Conservation (phyloP, 768 basidiomycete species). For the Suillus plorans region DNA sequence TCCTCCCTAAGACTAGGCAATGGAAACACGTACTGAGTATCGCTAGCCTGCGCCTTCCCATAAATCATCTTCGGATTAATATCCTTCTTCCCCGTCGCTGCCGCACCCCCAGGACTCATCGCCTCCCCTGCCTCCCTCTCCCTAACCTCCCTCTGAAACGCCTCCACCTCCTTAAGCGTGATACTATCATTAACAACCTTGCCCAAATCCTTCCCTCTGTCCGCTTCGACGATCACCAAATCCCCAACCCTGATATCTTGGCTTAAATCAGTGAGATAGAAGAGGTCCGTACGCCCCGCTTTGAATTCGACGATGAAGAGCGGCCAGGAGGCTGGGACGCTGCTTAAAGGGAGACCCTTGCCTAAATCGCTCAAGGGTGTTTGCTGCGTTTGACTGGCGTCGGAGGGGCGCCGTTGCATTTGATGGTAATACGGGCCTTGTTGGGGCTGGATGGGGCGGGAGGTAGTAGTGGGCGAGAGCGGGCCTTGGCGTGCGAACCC, state of each 20-base stretch:
- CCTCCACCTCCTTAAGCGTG: slow-evolving; percentile 86
- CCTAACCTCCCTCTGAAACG: slow-evolving; percentile 80
- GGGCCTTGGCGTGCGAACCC: slow-evolving; percentile 45
- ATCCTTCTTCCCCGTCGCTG: slow-evolving; percentile 68
- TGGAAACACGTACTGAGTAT: slow-evolving; percentile 64
- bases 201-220: slow-evolving; percentile 90
- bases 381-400: slow-evolving; percentile 26
- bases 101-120: slow-evolving; percentile 47
- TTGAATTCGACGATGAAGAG: slow-evolving; percentile 98
- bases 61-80: slow-evolving; percentile 98
- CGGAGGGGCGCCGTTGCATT: slow-evolving; percentile 40
- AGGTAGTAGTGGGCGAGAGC: slow-evolving; percentile 47
- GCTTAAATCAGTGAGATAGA: slow-evolving; percentile 77
- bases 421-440: slow-evolving; percentile 31
- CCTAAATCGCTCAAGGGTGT: slow-evolving; percentile 61
- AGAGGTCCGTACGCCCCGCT: slow-evolving; percentile 92
- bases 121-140: slow-evolving; percentile 45
- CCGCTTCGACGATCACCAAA: slow-evolving; percentile 94
- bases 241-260: slow-evolving; percentile 78
- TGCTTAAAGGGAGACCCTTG: slow-evolving; percentile 82
- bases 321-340: slow-evolving; percentile 83
- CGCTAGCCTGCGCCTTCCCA: slow-evolving; percentile 78
- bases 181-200: slow-evolving; percentile 91
- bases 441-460: slow-evolving; percentile 29
- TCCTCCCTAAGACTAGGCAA: neutral